Evolutionary conservation across 2,329 filamentous ascomycete species (phyloP).

Genomic region (Aspergillus pseudoviridinutans): DNA sequence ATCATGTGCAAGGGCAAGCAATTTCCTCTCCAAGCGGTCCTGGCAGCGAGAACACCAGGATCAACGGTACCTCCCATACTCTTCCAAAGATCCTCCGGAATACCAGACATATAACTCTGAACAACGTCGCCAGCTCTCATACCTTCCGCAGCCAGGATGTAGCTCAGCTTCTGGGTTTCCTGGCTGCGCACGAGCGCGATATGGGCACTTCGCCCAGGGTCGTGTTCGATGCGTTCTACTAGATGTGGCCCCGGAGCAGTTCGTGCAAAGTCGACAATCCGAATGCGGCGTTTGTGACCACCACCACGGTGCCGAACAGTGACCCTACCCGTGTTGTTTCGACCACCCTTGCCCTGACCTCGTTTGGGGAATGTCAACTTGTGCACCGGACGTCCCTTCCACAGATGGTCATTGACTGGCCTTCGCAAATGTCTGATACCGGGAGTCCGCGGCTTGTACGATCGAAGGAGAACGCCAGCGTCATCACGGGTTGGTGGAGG

Average conservation of each 20-base stretch:
- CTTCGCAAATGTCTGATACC: conserved; percentile 87
- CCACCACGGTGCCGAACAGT: conserved; percentile 90
- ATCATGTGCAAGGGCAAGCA: conserved; percentile 95
- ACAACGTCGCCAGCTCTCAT: conserved; percentile 87
- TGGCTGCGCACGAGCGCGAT: conserved; percentile 80
- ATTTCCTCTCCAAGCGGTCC: conserved; percentile 90
- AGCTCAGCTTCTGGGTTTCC: conserved; percentile 71
- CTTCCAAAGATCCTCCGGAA: conserved; percentile 78
- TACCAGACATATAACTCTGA: conserved; percentile 86
- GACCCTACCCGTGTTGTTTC: conserved; percentile 80
- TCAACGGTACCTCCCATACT: conserved; percentile 92
- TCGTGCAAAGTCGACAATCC: conserved; percentile 84
- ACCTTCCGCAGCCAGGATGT: conserved; percentile 93
- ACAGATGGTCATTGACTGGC: conserved; percentile 93
- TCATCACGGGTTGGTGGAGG: conserved; percentile 44
- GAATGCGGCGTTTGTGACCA: conserved; percentile 85
- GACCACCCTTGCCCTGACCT: conserved; percentile 85
- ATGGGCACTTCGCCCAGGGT: conserved; percentile 87
- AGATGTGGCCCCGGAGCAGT: conserved; percentile 74
- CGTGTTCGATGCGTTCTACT: conserved; percentile 93
- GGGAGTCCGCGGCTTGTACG: conserved; percentile 89
- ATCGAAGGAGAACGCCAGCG: conserved; percentile 58
- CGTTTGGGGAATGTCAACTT: conserved; percentile 87
- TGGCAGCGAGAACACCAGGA: conserved; percentile 91
- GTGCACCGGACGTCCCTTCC: conserved; percentile 82